Evolutionary conservation across 495 filamentous ascomycete species (phyloP).

Genomic region (Tuber borchii): DNA sequence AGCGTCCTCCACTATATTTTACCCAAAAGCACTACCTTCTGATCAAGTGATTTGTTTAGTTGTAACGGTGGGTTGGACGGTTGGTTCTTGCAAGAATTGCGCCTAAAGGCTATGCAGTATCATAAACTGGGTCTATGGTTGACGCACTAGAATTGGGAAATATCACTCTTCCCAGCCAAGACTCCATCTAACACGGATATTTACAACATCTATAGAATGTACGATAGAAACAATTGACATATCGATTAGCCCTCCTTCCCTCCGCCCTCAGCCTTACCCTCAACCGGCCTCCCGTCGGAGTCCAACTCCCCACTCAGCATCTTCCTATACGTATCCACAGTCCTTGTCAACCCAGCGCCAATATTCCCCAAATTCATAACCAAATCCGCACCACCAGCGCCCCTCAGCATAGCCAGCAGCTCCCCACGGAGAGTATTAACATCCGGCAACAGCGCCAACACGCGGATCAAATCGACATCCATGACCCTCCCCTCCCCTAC

Average conservation of each 20-base stretch:
- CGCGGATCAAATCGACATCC: slow-evolving; percentile 69
- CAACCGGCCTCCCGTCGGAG: neutral
- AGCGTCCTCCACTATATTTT: neutral
- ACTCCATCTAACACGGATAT: neutral
- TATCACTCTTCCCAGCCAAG: neutral
- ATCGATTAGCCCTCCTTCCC: slow-evolving; percentile 12
- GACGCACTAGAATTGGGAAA: neutral
- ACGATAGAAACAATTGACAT: neutral
- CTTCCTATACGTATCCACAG: slow-evolving; percentile 38
- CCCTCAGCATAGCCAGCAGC: slow-evolving; percentile 49
- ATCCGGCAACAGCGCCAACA: slow-evolving; percentile 80
- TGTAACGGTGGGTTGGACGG: neutral
- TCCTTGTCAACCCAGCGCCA: slow-evolving; percentile 30
- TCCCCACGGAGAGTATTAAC: slow-evolving; percentile 74
- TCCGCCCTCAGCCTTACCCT: neutral
- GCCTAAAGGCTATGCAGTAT: neutral
- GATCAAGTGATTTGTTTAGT: neutral
- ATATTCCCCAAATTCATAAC: slow-evolving; percentile 32
- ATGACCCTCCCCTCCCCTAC: slow-evolving; percentile 64
- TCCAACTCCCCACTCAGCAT: slow-evolving; percentile 28
- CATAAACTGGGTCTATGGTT: neutral
- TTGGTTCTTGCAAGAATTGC: neutral
- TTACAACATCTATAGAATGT: neutral
- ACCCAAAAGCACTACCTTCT: neutral
- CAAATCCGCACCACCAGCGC: slow-evolving; percentile 38